Conservation (phyloP, 202 grass and related monocot species). For the Setaria italica region DNA sequence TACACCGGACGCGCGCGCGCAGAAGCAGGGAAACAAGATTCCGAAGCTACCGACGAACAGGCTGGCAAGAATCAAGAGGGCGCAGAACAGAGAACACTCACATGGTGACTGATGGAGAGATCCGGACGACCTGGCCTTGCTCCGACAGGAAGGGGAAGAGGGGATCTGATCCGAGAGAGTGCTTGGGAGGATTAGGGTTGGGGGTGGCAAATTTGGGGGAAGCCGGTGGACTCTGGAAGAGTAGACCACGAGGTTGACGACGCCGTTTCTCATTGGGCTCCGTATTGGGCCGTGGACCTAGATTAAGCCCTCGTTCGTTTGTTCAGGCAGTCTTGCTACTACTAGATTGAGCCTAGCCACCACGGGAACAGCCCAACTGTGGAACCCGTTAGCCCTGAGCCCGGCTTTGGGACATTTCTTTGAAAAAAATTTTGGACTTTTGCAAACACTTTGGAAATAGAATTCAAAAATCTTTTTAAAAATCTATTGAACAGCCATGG, state of each 20-base stretch:
- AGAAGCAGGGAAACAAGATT: constrained; percentile 1
- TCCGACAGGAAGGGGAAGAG: not conserved
- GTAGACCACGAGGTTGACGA: constrained; percentile 9
- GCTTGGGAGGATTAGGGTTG: constrained; percentile 22
- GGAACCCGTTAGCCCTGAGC: not conserved
- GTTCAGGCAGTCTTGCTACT: not conserved
- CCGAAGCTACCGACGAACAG: not conserved
- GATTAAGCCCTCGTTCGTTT: no score
- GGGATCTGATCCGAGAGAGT: constrained; percentile 32
- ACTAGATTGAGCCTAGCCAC: not conserved
- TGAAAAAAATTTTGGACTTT: not conserved
- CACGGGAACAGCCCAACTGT: not conserved
- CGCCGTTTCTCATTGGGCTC: not conserved
- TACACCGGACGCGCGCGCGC: not conserved
- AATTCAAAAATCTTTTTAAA: not conserved
- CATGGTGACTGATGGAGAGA: constrained; percentile 34
- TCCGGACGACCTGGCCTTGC: constrained; percentile 18
- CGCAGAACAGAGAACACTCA: constrained; percentile 3
- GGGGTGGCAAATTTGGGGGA: not conserved
- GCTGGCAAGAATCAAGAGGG: not conserved
- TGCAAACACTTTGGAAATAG: not conserved
- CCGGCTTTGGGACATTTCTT: not conserved
- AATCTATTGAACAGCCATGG: not conserved
- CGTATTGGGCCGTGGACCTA: not conserved
- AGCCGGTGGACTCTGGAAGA: not conserved